Percentiles rank a stretch among this genome's conserved stretches.
Evolutionary conservation across 495 filamentous ascomycete genomes (phyloP).

Genomic region (Rhypophila decipiens): DNA sequence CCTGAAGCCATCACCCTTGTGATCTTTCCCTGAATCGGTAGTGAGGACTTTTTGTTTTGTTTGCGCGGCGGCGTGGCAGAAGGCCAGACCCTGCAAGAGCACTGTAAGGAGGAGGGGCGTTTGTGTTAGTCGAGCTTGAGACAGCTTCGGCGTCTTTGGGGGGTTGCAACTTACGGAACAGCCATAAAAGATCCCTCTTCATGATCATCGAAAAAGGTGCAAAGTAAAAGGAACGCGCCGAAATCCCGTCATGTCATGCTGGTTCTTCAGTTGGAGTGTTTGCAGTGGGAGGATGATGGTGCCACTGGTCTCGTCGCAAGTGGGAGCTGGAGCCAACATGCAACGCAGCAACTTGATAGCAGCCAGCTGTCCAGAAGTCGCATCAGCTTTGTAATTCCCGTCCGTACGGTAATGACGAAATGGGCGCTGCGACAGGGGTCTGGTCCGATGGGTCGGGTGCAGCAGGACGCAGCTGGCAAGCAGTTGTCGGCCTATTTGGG

Average conservation of each 20-base stretch:
- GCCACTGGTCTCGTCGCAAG: background rate
- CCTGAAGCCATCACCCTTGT: conserved; percentile 19
- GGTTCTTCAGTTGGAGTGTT: background rate
- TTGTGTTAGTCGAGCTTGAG: conserved; percentile 15
- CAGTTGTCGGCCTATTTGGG: too few species aligned
- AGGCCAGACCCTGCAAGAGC: conserved; percentile 40
- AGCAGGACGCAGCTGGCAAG: too few species aligned
- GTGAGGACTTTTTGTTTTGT: conserved; percentile 27
- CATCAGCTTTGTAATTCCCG: background rate
- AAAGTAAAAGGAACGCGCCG: conserved; percentile 5
- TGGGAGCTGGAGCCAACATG: background rate
- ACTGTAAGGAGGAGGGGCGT: conserved; percentile 21
- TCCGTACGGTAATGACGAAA: too few species aligned
- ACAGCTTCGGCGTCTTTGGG: conserved; percentile 1
- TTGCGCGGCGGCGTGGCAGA: conserved; percentile 26
- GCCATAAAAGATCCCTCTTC: conserved; percentile 35
- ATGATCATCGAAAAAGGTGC: conserved; percentile 22
- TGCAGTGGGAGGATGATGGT: background rate
- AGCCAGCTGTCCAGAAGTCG: background rate
- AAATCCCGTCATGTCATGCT: conserved; percentile 18
- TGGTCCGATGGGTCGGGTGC: background rate
- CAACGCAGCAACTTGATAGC: too few species aligned
- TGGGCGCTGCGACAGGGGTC: too few species aligned
- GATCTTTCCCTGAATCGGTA: conserved; percentile 13
- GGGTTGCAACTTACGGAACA: conserved; percentile 31